Percentiles rank a stretch among this genome's conserved stretches.
phyloP scores from a whole-genome alignment of 2,329 filamentous ascomycete genomes.

The Tolypocladium nubicola region DNA sequence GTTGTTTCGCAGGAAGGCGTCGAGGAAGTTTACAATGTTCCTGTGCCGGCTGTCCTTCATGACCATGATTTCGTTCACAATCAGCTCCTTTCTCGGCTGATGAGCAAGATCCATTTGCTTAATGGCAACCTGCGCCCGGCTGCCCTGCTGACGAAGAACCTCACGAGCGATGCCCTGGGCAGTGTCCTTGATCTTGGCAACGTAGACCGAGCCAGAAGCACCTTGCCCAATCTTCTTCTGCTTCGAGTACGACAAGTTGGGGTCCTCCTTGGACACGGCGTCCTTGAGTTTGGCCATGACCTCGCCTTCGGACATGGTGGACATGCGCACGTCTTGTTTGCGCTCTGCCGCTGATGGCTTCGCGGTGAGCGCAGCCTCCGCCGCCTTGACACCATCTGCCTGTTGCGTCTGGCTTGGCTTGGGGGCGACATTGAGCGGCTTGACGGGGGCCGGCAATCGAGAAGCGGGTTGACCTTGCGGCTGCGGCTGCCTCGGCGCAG shows the following conservation, averaged over 20 bases:
- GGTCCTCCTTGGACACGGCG: constrained; percentile 91
- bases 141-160: constrained; percentile 67
- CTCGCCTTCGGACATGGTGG: constrained; percentile 92
- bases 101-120: constrained; percentile 99
- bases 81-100: constrained; percentile 93
- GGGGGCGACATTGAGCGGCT: constrained; percentile 66
- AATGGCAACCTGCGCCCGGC: constrained; percentile 85
- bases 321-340: constrained; percentile 94
- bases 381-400: constrained; percentile 70
- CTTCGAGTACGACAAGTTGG: constrained; percentile 92
- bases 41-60: constrained; percentile 99
- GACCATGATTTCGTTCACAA: constrained; percentile 98
- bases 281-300: constrained; percentile 94
- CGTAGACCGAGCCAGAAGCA: constrained; percentile 94
- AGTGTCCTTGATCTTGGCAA: constrained; percentile 86
- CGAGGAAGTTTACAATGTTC: constrained; percentile 98
- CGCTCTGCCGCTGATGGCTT: constrained; percentile 64
- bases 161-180: constrained; percentile 78
- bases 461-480: constrained; percentile 32
- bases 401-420: constrained; percentile 44
- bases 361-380: constrained; percentile 78
- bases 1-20: constrained; percentile 92
- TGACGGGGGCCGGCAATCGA: constrained; percentile 54
- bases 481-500: constrained; percentile 34
- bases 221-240: constrained; percentile 99